phyloP scores from a whole-genome alignment of 2,329 filamentous ascomycete species.

The Stagonosporopsis rhizophila region DNA sequence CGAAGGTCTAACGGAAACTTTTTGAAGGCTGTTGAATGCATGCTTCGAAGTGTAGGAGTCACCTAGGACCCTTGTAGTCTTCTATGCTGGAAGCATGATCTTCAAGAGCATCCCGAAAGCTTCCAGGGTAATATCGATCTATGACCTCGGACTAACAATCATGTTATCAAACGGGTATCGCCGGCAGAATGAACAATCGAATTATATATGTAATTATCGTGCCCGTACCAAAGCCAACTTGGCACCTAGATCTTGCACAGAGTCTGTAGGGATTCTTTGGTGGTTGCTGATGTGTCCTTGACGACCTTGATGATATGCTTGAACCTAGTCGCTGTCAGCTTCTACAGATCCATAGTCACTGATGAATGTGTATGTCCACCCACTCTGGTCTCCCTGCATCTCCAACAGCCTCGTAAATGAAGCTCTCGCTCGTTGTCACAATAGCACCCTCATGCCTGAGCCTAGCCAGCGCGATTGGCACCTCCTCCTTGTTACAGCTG shows the following conservation, averaged over 20 bases:
- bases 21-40: no score
- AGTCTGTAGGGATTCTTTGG: constrained; percentile 70
- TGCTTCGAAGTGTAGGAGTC: no score
- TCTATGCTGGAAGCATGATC: no score
- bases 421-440: constrained; percentile 87
- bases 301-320: constrained; percentile 76
- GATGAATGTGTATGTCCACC: constrained; percentile 17
- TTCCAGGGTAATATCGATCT: no score
- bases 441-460: constrained; percentile 77
- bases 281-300: constrained; percentile 76
- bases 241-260: constrained; percentile 66
- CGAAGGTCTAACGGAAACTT: no score
- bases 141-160: background rate
- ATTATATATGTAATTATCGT: background rate
- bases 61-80: no score
- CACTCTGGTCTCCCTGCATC: constrained; percentile 73
- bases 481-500: constrained; percentile 83
- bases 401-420: constrained; percentile 87
- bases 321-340: constrained; percentile 59
- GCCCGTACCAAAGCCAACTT: background rate
- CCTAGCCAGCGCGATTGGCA: constrained; percentile 77
- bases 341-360: no score
- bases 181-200: background rate
- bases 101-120: no score
- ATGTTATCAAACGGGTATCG: background rate